Evolutionary conservation across 176 grass and related monocot genomes (phyloP).

Genomic region (Oryza brachyantha): DNA sequence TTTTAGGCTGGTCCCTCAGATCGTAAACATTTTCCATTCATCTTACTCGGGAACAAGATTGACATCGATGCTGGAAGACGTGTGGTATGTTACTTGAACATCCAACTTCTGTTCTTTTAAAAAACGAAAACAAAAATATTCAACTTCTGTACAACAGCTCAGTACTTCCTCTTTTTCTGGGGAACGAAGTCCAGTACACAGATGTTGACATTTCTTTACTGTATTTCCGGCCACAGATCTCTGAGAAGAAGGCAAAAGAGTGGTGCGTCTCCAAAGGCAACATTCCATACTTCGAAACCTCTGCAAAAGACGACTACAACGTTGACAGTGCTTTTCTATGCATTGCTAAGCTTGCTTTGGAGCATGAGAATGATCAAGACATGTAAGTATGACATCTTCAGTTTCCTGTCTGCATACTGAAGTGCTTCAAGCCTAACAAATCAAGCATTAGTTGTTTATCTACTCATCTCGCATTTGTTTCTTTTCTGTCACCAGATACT

Average conservation of each 20-base stretch:
- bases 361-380: conserved; percentile 78
- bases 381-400: conserved; percentile 58
- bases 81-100: conserved; percentile 46
- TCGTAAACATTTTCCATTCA: conserved; percentile 77
- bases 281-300: conserved; percentile 91
- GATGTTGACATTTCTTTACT: not conserved
- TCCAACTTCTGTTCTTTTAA: not conserved
- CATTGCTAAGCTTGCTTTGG: conserved; percentile 77
- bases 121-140: too few relatives aligned
- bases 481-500: conserved; percentile 51
- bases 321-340: conserved; percentile 82
- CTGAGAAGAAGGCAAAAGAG: conserved; percentile 89
- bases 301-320: conserved; percentile 88
- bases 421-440: not conserved
- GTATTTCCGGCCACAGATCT: conserved; percentile 39
- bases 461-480: not conserved
- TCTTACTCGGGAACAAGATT: conserved; percentile 89
- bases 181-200: not conserved
- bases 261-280: conserved; percentile 88
- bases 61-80: conserved; percentile 81
- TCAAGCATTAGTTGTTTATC: not conserved
- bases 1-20: conserved; percentile 69
- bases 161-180: too few relatives aligned
- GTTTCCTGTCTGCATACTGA: not conserved
- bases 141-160: not conserved